Conservation (phyloP, 352 stramenopile genomes). For the Elongisporangium senticosum region DNA sequence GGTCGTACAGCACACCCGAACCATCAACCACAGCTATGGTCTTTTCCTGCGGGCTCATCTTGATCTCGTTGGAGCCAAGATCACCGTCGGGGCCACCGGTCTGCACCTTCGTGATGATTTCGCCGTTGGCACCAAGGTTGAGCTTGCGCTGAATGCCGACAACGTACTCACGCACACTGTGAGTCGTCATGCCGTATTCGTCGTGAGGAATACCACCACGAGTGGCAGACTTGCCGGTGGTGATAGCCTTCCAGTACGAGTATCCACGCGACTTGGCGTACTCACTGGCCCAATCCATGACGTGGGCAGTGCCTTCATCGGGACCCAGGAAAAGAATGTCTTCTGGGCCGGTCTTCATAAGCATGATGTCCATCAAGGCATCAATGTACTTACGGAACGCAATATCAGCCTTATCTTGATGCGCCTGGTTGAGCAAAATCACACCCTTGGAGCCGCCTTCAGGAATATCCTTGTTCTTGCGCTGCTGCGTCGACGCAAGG, state of each 20-base stretch:
- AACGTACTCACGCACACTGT: slow-evolving; percentile 97
- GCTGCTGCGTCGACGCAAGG: slow-evolving; percentile 95
- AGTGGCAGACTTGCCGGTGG: slow-evolving; percentile 93
- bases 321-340: slow-evolving; percentile 97
- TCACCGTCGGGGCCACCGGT: slow-evolving; percentile 97
- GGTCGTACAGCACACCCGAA: slow-evolving; percentile 92
- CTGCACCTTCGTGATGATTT: slow-evolving; percentile 95
- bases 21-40: slow-evolving; percentile 94
- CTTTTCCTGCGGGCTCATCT: slow-evolving; percentile 95
- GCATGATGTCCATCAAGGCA: slow-evolving; percentile 94
- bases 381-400: slow-evolving; percentile 96
- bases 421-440: slow-evolving; percentile 90
- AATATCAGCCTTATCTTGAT: slow-evolving; percentile 81
- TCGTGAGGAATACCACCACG: slow-evolving; percentile 97
- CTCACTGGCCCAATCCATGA: slow-evolving; percentile 95
- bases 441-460: slow-evolving; percentile 98
- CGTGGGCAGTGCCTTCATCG: slow-evolving; percentile 97
- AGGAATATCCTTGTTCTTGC: slow-evolving; percentile 99
- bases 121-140: slow-evolving; percentile 80
- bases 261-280: slow-evolving; percentile 92
- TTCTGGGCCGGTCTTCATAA: slow-evolving; percentile 93
- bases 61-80: slow-evolving; percentile 97
- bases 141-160: slow-evolving; percentile 91
- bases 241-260: slow-evolving; percentile 94
- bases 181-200: slow-evolving; percentile 96